Evolutionary conservation across 805 yeast species (phyloP).

Genomic region (Yamadazyma takamatsuzukensis): DNA sequence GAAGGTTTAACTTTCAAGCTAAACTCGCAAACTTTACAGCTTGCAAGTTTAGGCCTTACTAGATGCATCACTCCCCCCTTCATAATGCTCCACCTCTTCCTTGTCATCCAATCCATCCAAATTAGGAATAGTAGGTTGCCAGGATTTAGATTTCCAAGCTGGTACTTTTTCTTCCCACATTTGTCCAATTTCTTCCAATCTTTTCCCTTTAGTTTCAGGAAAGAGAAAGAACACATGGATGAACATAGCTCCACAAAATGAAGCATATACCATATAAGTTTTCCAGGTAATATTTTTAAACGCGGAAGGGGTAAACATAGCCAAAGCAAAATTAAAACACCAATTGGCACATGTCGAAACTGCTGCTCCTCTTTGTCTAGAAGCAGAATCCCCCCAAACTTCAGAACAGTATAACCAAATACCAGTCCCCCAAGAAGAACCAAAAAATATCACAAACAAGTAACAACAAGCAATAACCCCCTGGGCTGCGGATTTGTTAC

Average conservation of each 20-base stretch:
- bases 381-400: conserved; percentile 47
- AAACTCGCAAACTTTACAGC: neutral
- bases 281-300: conserved; percentile 53
- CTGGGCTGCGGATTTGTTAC: conserved; percentile 32
- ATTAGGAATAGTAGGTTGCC: conserved; percentile 35
- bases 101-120: conserved; percentile 29
- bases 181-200: conserved; percentile 49
- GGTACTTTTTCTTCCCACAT: conserved; percentile 36
- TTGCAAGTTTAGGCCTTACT: conserved; percentile 1
- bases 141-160: conserved; percentile 32
- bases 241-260: conserved; percentile 44
- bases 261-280: conserved; percentile 51
- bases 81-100: conserved; percentile 6
- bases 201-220: conserved; percentile 56
- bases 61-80: conserved; percentile 6
- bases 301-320: conserved; percentile 57
- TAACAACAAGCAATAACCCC: conserved; percentile 47
- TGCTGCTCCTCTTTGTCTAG: conserved; percentile 62
- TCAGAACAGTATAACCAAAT: conserved; percentile 64
- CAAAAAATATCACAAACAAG: conserved; percentile 51
- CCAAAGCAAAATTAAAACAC: conserved; percentile 60
- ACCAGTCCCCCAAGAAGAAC: conserved; percentile 48
- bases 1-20: no score
- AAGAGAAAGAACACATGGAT: conserved; percentile 42
- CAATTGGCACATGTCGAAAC: conserved; percentile 65